Evolutionary conservation across 371 early-diverging fungal genomes (phyloP), one percentile per base, ranked within the genome.

Genomic region (Phascolomyces articulosus): DNA sequence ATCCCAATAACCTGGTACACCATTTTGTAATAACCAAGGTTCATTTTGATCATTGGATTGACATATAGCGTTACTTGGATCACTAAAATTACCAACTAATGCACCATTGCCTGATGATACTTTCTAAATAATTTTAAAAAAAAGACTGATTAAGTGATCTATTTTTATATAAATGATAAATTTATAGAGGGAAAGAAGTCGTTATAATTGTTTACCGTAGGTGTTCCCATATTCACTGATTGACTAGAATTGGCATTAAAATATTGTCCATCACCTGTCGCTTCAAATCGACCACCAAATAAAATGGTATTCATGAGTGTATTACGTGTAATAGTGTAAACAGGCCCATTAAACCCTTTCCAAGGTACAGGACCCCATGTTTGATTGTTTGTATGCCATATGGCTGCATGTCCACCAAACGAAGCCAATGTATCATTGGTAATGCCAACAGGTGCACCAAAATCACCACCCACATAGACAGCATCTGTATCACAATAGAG

Each of bases 1-100:
- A 40, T 90, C 76, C 86, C 88, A 90, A 64, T 84, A 90, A 15
- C 93, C 93, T 16, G 91, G 87, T n/a, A 85, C 82, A 62, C 79
- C 78, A 65, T 89, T 84, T 69, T 83, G 87, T 70, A 93, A 65
- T 23, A 92, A 72, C 92, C 92, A 92, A 3, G 73, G 60, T 3
- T 74, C 26, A 0, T 55, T 61, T 11, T 62, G 10, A 13, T 76
- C 71, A 58, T 66, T 59, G 61, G 54, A 60, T 38, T 49, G 55
- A 23, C 83, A 83, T n/a, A 77, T 49, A 10, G 79, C 69, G 34
- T 62, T 73, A 21, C 48, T 41, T 20, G 83, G 83, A 55, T 79
- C 56, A 34, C 70, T 64, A 38, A 60, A 53, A 40, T 68, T 64
- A 11, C 73, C 70, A 27, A 62, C 55, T 9, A 64, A 49, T 4